These are phyloP conservation scores for Dunaliella salina DNA, from an alignment of 163 green algal species.

Conservation along the genomic window DNA sequence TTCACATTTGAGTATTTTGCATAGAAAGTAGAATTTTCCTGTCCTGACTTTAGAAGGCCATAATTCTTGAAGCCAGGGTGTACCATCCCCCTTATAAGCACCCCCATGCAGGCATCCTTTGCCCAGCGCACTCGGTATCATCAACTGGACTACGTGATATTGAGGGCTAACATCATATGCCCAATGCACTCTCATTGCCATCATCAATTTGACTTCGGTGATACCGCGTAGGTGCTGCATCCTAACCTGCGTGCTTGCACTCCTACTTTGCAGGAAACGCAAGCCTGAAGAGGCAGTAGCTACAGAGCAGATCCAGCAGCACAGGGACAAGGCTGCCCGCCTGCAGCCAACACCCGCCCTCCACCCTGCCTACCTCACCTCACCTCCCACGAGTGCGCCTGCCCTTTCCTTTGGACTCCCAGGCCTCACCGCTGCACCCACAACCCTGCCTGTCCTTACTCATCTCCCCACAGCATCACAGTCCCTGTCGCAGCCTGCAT, in stretches of 20 bases:
- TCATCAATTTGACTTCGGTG: neutral
- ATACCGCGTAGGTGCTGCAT: neutral
- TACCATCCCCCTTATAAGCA: no score
- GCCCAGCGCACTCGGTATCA: neutral
- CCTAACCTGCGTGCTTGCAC: neutral
- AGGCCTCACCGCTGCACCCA: neutral
- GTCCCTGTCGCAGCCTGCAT: neutral
- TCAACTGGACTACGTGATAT: neutral
- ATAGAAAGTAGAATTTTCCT: no score
- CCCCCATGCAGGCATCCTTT: no score
- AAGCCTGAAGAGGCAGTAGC: neutral
- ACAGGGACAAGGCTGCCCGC: neutral
- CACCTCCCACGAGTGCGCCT: neutral
- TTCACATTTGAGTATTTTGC: no score
- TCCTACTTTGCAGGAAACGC: neutral
- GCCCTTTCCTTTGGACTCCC: neutral
- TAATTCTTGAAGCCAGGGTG: no score
- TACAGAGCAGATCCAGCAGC: neutral
- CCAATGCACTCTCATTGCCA: neutral
- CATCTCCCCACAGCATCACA: neutral
- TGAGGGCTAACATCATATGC: neutral
- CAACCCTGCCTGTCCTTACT: neutral
- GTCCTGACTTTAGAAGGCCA: no score
- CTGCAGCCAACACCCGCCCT: neutral
- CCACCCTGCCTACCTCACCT: neutral